Conservation (phyloP, 139 green algal species). For the Protoeuglena noctilucae region DNA sequence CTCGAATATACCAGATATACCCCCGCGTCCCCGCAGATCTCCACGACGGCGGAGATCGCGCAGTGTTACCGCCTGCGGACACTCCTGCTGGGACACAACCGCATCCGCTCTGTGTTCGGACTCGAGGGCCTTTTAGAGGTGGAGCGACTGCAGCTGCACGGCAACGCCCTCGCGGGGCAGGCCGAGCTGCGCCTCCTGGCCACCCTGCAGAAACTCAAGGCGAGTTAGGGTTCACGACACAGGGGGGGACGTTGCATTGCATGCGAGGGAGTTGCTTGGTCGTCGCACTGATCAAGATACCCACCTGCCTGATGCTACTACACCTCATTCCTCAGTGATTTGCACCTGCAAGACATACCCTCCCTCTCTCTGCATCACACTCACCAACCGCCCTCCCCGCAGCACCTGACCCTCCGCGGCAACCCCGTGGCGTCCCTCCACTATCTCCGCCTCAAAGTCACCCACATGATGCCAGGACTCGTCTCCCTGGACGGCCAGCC, state of each 20-base stretch:
- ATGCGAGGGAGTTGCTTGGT: too few species aligned
- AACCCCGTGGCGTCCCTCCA: background rate
- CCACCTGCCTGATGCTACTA: too few species aligned
- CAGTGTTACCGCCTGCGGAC: background rate
- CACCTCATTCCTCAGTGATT: too few species aligned
- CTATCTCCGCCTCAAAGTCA: background rate
- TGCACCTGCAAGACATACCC: too few species aligned
- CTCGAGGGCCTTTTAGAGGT: background rate
- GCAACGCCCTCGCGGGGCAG: background rate
- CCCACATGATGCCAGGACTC: background rate
- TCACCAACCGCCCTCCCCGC: too few species aligned
- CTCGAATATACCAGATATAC: too few species aligned
- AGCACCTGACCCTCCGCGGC: background rate
- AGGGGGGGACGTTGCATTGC: too few species aligned
- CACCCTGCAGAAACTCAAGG: background rate
- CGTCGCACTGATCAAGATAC: too few species aligned
- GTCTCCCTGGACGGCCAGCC: background rate
- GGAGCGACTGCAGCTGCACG: background rate
- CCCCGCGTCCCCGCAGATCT: too few species aligned
- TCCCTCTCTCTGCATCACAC: too few species aligned
- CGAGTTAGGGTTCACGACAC: too few species aligned
- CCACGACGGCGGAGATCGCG: too few species aligned
- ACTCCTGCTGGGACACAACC: background rate
- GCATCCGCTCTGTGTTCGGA: background rate
- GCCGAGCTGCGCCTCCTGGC: background rate